Percentiles rank a stretch among this genome's conserved stretches.
Conservation (phyloP, 306 rosid species). For the Abrus pulchellus region DNA sequence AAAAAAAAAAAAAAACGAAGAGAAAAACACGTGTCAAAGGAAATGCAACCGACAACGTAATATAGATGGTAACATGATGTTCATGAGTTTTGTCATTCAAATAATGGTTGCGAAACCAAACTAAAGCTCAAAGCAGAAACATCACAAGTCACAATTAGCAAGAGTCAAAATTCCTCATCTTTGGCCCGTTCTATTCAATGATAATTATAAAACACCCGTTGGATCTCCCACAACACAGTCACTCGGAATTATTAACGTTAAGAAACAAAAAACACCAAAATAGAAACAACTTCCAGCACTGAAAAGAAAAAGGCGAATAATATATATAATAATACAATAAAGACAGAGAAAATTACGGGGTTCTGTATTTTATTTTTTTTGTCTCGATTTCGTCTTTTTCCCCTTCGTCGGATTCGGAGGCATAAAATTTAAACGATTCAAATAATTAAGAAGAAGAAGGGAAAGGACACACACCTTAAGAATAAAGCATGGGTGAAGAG, state of each 20-base stretch:
- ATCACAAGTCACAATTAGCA: constrained; percentile 31
- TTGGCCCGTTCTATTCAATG: constrained; percentile 12
- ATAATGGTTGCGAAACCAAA: constrained; percentile 6
- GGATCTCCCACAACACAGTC: constrained; percentile 51
- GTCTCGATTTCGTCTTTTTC: background rate
- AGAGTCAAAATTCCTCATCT: constrained; percentile 31
- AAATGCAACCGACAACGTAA: constrained; percentile 7
- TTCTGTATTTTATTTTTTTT: background rate
- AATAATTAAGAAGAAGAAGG: background rate
- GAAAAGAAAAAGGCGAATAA: background rate
- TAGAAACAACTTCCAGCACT: background rate
- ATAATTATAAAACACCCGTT: constrained; percentile 39
- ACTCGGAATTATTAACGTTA: constrained; percentile 24
- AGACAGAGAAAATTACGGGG: background rate
- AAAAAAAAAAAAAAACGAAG: background rate
- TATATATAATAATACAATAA: background rate
- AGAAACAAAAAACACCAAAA: constrained; percentile 20
- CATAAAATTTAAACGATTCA: constrained; percentile 23
- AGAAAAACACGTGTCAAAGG: background rate
- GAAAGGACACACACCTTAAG: constrained; percentile 62
- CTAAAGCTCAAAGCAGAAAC: constrained; percentile 18
- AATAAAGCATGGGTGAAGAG: constrained; percentile 47
- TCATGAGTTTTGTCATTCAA: background rate
- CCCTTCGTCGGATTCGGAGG: constrained; percentile 25
- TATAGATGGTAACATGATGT: background rate